Conservation (phyloP, 2,329 filamentous ascomycete genomes). For the Arthroderma sp. region DNA sequence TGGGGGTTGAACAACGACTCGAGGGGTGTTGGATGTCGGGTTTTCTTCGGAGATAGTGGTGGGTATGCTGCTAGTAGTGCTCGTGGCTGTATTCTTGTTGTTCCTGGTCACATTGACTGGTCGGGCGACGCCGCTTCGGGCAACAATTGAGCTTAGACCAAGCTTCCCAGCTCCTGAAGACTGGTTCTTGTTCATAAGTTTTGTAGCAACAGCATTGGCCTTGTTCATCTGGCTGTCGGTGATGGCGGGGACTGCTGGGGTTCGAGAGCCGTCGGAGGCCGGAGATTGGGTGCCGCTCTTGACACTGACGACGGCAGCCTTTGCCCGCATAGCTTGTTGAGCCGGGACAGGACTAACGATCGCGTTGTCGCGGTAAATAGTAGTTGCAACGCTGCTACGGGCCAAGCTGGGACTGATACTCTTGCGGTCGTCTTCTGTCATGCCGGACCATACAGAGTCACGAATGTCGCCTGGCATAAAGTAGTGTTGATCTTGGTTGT, state of each 20-base stretch:
- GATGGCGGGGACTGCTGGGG: constrained; percentile 62
- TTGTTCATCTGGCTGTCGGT: constrained; percentile 37
- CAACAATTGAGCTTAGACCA: constrained; percentile 30
- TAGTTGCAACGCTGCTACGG: constrained; percentile 65
- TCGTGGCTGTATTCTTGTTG: constrained; percentile 1
- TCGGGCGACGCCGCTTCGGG: constrained; percentile 30
- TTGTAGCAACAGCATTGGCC: constrained; percentile 21
- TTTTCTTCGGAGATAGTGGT: constrained; percentile 19
- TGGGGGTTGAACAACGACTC: not conserved
- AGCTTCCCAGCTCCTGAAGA: constrained; percentile 2
- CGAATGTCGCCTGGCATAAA: constrained; percentile 84
- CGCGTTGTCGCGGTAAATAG: constrained; percentile 84
- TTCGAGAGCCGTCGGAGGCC: constrained; percentile 29
- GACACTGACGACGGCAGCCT: constrained; percentile 86
- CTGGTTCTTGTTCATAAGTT: not conserved
- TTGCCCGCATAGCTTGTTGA: constrained; percentile 74
- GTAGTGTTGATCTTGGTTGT: constrained; percentile 69
- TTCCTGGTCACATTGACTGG: constrained; percentile 32
- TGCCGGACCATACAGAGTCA: constrained; percentile 77
- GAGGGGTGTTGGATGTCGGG: not conserved
- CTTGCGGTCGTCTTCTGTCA: constrained; percentile 43
- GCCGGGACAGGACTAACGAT: constrained; percentile 66
- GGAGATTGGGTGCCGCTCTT: constrained; percentile 53
- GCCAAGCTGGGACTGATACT: constrained; percentile 37
- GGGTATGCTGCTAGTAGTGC: constrained; percentile 19